Conservation (phyloP, 352 stramenopile species). For the Pythium sukuiense region DNA sequence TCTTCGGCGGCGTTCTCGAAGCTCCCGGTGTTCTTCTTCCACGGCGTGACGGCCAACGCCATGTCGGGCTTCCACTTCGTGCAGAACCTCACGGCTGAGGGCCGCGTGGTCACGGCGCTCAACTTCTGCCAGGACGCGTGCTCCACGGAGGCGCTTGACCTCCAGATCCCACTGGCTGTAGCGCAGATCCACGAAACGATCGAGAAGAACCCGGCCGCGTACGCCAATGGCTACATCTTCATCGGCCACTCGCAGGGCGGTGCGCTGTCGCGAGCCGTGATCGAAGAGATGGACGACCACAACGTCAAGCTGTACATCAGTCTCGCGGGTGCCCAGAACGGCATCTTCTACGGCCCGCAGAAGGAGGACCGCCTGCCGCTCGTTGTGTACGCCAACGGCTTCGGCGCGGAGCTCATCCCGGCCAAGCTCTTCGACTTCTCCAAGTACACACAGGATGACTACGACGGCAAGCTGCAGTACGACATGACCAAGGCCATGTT, state of each 20-base stretch:
- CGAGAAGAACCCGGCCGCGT: conserved; percentile 26
- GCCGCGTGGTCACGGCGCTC: conserved; percentile 36
- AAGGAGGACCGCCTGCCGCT: conserved; percentile 15
- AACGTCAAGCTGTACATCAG: conserved; percentile 41
- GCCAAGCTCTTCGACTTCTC: conserved; percentile 28
- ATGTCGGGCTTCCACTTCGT: conserved; percentile 34
- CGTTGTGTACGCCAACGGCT: not conserved
- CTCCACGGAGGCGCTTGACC: conserved; percentile 32
- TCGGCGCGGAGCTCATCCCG: conserved; percentile 8
- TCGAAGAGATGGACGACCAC: conserved; percentile 61
- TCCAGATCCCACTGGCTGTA: conserved; percentile 68
- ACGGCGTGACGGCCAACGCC: conserved; percentile 37
- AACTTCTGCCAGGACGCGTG: conserved; percentile 37
- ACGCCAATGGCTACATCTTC: conserved; percentile 47
- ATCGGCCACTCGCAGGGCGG: conserved; percentile 48
- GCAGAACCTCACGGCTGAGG: conserved; percentile 35
- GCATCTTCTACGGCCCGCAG: conserved; percentile 50
- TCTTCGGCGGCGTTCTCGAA: no score
- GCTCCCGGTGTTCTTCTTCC: conserved; percentile 54
- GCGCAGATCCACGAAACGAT: conserved; percentile 85
- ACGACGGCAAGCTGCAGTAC: conserved; percentile 34
- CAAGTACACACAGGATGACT: conserved; percentile 25
- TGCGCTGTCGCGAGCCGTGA: conserved; percentile 34
- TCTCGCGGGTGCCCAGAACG: conserved; percentile 47
- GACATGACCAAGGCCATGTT: conserved; percentile 33